Percentiles rank a stretch among this genome's conserved stretches.
phyloP scores from a whole-genome alignment of 495 filamentous ascomycete species.

The Lindgomyces ingoldianus region DNA sequence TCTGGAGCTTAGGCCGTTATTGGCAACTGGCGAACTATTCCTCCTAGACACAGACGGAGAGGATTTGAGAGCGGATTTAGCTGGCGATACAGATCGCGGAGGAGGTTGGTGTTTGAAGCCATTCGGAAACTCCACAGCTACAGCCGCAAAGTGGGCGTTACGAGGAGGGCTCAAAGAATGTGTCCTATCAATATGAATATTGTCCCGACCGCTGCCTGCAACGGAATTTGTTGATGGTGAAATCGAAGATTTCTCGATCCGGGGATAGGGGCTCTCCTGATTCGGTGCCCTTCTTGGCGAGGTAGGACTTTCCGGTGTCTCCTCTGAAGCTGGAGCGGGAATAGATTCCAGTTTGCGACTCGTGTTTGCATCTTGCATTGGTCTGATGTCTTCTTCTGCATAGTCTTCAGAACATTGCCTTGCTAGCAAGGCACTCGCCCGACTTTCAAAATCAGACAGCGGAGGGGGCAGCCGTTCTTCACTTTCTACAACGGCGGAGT shows the following conservation, averaged over 20 bases:
- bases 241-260: neutral
- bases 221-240: neutral
- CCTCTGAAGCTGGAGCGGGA: neutral
- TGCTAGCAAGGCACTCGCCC: conserved; percentile 2
- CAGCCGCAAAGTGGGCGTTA: conserved; percentile 71
- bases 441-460: neutral
- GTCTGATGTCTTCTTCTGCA: conserved; percentile 22
- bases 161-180: conserved; percentile 64
- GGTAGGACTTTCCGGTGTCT: neutral
- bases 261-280: conserved; percentile 19
- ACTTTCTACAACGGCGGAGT: neutral
- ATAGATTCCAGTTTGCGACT: conserved; percentile 1
- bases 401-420: conserved; percentile 26
- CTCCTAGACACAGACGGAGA: conserved; percentile 49
- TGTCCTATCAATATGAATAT: conserved; percentile 35
- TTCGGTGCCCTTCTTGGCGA: conserved; percentile 19
- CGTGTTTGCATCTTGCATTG: conserved; percentile 1
- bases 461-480: neutral
- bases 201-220: conserved; percentile 7
- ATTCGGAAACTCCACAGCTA: conserved; percentile 53
- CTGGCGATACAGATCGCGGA: conserved; percentile 76
- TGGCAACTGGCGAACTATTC: conserved; percentile 37
- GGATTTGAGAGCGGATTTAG: conserved; percentile 82
- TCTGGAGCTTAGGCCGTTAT: conserved; percentile 16
- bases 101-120: conserved; percentile 71